Percentiles rank a stretch among this genome's conserved stretches.
Conservation (phyloP, 805 yeast species). For the Kluyveromyces aestuarii region DNA sequence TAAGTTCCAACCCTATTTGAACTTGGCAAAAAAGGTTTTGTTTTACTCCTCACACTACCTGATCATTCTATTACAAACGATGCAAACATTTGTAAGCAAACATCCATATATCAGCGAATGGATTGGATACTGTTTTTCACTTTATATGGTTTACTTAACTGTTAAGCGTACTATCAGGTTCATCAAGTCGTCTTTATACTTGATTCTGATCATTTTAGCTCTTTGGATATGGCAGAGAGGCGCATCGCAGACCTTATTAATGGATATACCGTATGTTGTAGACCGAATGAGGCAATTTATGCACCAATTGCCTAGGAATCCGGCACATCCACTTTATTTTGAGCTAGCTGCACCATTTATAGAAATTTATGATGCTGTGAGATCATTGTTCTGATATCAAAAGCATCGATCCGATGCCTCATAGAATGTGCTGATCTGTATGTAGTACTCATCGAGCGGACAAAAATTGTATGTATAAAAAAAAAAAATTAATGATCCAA, state of each 20-base stretch:
- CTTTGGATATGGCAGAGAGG: slow-evolving; percentile 3
- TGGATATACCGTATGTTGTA: slow-evolving; percentile 1
- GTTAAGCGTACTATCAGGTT: background rate
- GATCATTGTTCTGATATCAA: background rate
- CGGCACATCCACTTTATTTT: background rate
- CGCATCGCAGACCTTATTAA: background rate
- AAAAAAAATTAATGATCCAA: too few relatives aligned
- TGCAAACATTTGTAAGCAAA: slow-evolving; percentile 1
- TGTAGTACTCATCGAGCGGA: background rate
- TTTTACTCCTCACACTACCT: slow-evolving; percentile 1
- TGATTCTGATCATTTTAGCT: background rate
- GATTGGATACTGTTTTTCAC: slow-evolving; percentile 1
- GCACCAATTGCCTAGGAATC: background rate
- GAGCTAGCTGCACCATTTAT: background rate
- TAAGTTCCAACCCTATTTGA: background rate
- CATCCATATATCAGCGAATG: background rate
- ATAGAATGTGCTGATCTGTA: background rate
- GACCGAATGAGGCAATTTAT: background rate
- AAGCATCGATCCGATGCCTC: background rate
- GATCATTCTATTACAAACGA: background rate
- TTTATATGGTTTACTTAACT: slow-evolving; percentile 1
- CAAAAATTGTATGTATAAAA: too few relatives aligned
- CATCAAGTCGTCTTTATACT: background rate
- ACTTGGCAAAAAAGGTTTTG: background rate
- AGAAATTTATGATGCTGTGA: background rate